A percentile compares a stretch with the other conserved stretches of the same genome.
phyloP scores from a whole-genome alignment of 305 asterid genomes.

The Fraxinus xanthoxyloides region DNA sequence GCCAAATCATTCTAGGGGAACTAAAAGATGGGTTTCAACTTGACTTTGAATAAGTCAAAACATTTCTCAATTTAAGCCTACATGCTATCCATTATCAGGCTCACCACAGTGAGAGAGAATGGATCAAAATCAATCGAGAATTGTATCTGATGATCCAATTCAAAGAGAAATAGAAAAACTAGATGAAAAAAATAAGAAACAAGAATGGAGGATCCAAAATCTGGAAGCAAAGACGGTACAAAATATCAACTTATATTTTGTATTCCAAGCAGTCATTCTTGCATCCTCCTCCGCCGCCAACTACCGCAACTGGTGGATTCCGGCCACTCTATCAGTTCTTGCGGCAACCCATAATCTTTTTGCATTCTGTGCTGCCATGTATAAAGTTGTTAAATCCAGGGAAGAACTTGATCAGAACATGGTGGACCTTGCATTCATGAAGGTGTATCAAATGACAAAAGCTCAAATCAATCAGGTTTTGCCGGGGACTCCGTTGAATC shows the following conservation, averaged over 20 bases:
- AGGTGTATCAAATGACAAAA: constrained; percentile 23
- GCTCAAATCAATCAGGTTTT: constrained; percentile 27
- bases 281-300: constrained; percentile 28
- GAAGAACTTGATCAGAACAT: constrained; percentile 42
- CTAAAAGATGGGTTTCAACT: background rate
- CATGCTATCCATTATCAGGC: background rate
- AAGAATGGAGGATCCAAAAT: constrained; percentile 34
- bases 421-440: constrained; percentile 34
- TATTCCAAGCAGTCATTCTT: constrained; percentile 50
- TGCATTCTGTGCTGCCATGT: constrained; percentile 16
- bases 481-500: constrained; percentile 32
- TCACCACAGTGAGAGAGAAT: background rate
- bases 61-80: background rate
- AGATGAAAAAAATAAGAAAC: constrained; percentile 32
- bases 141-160: constrained; percentile 14
- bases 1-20: background rate
- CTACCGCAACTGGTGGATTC: constrained; percentile 51
- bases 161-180: constrained; percentile 29
- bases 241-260: constrained; percentile 43
- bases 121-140: constrained; percentile 22
- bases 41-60: background rate
- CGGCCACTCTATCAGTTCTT: constrained; percentile 38
- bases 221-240: constrained; percentile 42
- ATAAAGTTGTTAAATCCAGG: constrained; percentile 27
- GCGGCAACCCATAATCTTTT: constrained; percentile 37